Percentiles rank a stretch among this genome's conserved stretches.
Conservation (phyloP, 345 rosid species). For the Euphorbia tirucalli region DNA sequence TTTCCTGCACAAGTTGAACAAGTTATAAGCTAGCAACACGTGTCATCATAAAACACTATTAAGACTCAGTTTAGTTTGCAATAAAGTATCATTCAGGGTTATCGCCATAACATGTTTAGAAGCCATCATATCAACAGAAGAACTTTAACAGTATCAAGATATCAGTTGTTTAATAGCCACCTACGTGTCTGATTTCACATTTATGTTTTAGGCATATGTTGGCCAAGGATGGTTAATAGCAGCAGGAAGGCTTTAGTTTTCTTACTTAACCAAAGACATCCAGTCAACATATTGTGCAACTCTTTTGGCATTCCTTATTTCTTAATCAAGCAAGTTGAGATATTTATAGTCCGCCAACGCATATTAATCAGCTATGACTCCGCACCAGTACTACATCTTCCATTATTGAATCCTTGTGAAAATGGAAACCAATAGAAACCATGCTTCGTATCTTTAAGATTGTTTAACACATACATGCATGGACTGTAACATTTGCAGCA, state of each 20-base stretch:
- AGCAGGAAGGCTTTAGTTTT: neutral
- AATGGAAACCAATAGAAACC: neutral
- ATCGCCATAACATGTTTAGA: neutral
- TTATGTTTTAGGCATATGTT: too few relatives aligned
- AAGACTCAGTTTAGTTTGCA: neutral
- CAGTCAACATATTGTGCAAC: neutral
- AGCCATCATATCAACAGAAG: neutral
- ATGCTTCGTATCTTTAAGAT: neutral
- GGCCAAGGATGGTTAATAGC: neutral
- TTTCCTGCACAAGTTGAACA: conserved; percentile 56
- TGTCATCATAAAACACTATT: neutral
- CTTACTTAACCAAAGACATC: neutral
- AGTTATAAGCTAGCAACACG: neutral
- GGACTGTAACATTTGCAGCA: neutral
- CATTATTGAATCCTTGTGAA: too few relatives aligned
- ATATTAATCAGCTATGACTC: neutral
- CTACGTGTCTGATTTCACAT: too few relatives aligned
- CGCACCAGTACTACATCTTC: neutral
- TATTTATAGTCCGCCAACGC: neutral
- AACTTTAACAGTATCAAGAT: neutral
- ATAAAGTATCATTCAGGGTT: neutral
- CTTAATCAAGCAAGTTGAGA: neutral
- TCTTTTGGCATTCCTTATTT: neutral
- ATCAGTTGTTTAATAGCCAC: too few relatives aligned
- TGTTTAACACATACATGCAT: neutral